Evolutionary conservation across 2,329 filamentous ascomycete genomes (phyloP).

Genomic region (Ilyonectria robusta): DNA sequence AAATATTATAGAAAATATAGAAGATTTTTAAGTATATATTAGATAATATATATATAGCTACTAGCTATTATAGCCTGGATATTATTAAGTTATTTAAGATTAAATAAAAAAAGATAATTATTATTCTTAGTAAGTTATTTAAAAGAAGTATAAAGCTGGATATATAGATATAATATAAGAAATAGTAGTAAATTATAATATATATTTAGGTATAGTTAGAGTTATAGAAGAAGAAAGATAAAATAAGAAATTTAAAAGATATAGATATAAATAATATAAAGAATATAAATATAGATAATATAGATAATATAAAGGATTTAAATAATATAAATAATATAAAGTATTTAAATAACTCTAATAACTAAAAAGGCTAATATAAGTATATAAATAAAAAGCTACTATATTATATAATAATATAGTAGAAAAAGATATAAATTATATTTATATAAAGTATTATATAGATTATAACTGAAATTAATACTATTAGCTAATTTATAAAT

Average conservation of each 20-base stretch:
- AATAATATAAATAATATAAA: no score
- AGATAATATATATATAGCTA: background rate
- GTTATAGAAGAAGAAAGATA: background rate
- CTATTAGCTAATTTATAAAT: background rate
- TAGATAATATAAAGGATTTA: no score
- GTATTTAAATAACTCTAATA: no score
- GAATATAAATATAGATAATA: no score
- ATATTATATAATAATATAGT: background rate
- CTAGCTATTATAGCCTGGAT: background rate
- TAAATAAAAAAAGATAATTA: background rate
- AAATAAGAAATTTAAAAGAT: background rate
- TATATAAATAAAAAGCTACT: no score
- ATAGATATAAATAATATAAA: no score
- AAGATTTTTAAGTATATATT: conserved; percentile 7
- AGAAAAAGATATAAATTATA: no score
- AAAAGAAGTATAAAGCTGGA: conserved; percentile 11
- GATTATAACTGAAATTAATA: background rate
- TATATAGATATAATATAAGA: background rate
- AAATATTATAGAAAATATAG: conserved; percentile 6
- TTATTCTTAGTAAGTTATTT: conserved; percentile 4
- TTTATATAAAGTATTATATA: no score
- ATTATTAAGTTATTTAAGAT: conserved; percentile 3
- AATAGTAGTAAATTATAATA: background rate
- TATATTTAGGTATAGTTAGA: background rate
- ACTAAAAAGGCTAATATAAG: no score